These are phyloP conservation scores for Apiotrichum mycotoxinovorans DNA, from an alignment of 1,284 basidiomycete genomes.

Conservation along the genomic window DNA sequence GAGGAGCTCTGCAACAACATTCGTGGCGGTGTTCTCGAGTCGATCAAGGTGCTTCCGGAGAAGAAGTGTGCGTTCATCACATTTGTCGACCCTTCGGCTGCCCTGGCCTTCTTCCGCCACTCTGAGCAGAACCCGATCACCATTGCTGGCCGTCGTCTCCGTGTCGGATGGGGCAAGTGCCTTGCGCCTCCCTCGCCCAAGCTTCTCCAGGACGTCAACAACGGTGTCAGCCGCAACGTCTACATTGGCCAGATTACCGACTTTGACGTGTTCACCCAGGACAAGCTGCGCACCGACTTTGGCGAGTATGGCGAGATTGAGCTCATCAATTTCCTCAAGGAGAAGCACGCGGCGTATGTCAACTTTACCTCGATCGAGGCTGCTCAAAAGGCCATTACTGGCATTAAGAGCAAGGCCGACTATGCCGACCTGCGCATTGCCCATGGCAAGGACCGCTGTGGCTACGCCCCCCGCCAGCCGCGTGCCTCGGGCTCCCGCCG, in stretches of 20 bases:
- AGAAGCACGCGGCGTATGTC: slow-evolving; percentile 94
- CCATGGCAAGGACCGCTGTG: slow-evolving; percentile 92
- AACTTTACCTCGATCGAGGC: slow-evolving; percentile 90
- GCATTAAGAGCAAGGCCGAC: slow-evolving; percentile 74
- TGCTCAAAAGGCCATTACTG: slow-evolving; percentile 92
- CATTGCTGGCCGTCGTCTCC: slow-evolving; percentile 82
- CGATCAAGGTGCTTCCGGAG: slow-evolving; percentile 22
- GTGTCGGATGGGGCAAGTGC: slow-evolving; percentile 94
- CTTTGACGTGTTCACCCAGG: slow-evolving; percentile 80
- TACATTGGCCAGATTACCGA: slow-evolving; percentile 91
- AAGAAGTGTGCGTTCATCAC: slow-evolving; percentile 64
- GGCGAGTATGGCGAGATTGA: slow-evolving; percentile 88
- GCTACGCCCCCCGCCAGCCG: slow-evolving; percentile 48
- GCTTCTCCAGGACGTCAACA: slow-evolving; percentile 72
- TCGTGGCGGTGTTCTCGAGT: slow-evolving; percentile 64
- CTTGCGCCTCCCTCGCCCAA: slow-evolving; percentile 76
- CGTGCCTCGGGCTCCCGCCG: slow-evolving; percentile 12
- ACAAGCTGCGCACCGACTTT: slow-evolving; percentile 81
- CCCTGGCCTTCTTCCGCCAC: slow-evolving; percentile 86
- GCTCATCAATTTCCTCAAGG: slow-evolving; percentile 88
- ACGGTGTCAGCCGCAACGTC: slow-evolving; percentile 87
- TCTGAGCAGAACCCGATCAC: slow-evolving; percentile 81
- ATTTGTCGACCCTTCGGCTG: slow-evolving; percentile 82
- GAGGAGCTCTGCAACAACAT: slow-evolving; percentile 93
- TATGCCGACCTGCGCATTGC: slow-evolving; percentile 78